Percentiles rank a stretch among this genome's conserved stretches.
Evolutionary conservation across 106 monocot species (phyloP).

Genomic region (Chionographis japonica): DNA sequence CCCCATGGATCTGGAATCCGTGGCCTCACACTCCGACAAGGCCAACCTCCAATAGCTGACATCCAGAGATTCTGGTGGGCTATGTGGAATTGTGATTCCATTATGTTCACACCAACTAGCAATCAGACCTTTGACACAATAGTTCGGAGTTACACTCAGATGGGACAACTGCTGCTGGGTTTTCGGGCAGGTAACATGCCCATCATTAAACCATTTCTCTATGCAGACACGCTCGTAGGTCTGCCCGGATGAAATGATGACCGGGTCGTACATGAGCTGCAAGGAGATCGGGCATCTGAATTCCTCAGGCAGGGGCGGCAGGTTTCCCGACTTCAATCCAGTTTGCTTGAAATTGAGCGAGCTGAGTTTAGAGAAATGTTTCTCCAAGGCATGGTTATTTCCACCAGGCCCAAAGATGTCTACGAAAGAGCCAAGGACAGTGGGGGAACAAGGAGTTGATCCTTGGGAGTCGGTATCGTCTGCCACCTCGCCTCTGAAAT

Average conservation of each 20-base stretch:
- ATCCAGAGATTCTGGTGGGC: conserved; percentile 60
- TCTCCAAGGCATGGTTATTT: conserved; percentile 20
- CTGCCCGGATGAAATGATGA: conserved; percentile 90
- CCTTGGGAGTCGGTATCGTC: conserved; percentile 64
- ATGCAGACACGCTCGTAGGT: conserved; percentile 89
- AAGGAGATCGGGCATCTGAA: conserved; percentile 87
- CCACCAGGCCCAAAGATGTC: conserved; percentile 3
- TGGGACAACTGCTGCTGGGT: conserved; percentile 78
- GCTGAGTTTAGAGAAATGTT: conserved; percentile 33
- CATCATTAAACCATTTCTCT: conserved; percentile 89
- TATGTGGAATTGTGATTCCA: conserved; percentile 42
- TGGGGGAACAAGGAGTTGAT: conserved; percentile 62
- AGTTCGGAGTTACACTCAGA: conserved; percentile 70
- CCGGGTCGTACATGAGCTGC: conserved; percentile 94
- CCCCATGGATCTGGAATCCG: conserved; percentile 30
- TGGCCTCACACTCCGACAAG: conserved; percentile 25
- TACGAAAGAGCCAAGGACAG: conserved; percentile 18
- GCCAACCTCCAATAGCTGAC: conserved; percentile 36
- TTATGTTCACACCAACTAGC: conserved; percentile 91
- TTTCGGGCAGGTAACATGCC: conserved; percentile 87
- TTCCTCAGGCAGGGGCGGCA: conserved; percentile 69
- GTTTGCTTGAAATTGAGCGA: conserved; percentile 45
- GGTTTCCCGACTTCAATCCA: conserved; percentile 27
- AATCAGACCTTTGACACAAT: conserved; percentile 83
- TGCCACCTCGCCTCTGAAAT: conserved; percentile 53